Evolutionary conservation across 495 filamentous ascomycete genomes (phyloP).

Genomic region (Penicillium odoratum): DNA sequence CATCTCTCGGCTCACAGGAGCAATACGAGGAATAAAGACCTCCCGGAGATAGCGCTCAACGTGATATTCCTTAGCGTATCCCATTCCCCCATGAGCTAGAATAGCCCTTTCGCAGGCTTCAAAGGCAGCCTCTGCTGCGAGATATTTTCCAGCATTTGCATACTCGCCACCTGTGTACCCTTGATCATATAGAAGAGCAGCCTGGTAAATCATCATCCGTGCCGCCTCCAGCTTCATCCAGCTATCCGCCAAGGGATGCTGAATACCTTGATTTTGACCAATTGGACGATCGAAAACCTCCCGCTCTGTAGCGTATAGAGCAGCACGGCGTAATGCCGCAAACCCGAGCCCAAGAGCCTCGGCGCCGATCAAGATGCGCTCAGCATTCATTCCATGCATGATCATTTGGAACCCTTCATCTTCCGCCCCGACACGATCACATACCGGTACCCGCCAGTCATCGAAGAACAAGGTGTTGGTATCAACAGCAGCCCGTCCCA

Average conservation of each 20-base stretch:
- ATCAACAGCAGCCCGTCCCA: constrained; percentile 73
- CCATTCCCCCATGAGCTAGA: constrained; percentile 71
- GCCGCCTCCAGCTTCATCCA: constrained; percentile 80
- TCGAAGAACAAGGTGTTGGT: constrained; percentile 83
- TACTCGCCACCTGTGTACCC: constrained; percentile 33
- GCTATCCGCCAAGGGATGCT: constrained; percentile 69
- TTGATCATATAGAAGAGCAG: constrained; percentile 64
- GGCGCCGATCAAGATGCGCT: constrained; percentile 71
- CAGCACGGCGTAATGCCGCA: constrained; percentile 61
- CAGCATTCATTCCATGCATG: constrained; percentile 80
- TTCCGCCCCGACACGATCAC: constrained; percentile 63
- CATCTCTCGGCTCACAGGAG: constrained; percentile 77
- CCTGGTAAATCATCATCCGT: constrained; percentile 74
- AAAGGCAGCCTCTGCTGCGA: constrained; percentile 77
- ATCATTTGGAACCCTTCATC: constrained; percentile 72
- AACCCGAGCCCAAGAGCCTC: constrained; percentile 77
- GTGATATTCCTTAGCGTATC: constrained; percentile 76
- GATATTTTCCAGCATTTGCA: constrained; percentile 55
- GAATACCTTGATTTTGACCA: constrained; percentile 71
- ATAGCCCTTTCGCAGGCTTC: constrained; percentile 70
- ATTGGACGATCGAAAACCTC: constrained; percentile 69
- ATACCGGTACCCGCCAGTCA: constrained; percentile 58
- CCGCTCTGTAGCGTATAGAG: constrained; percentile 65
- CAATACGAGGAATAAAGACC: constrained; percentile 72
- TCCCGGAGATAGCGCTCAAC: constrained; percentile 77